Evolutionary conservation across 2,329 filamentous ascomycete genomes (phyloP).

Genomic region (Cryphonectria japonica): DNA sequence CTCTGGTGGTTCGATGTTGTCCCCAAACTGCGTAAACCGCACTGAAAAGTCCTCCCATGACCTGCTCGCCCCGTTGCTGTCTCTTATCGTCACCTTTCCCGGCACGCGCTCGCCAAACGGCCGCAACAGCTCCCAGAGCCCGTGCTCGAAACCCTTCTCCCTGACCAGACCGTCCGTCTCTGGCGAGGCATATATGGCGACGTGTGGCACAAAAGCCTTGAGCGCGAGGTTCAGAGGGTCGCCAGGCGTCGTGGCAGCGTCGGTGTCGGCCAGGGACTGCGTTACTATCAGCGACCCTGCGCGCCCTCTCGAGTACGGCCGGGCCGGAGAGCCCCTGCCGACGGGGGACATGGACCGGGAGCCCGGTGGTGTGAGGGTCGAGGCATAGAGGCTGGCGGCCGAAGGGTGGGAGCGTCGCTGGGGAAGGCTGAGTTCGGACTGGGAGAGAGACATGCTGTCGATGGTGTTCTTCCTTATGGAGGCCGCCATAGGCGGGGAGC

Average conservation of each 20-base stretch:
- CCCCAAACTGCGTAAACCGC: conserved; percentile 76
- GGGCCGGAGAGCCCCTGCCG: conserved; percentile 61
- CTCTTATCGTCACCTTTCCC: conserved; percentile 87
- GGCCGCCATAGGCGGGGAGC: conserved; percentile 66
- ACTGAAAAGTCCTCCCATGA: conserved; percentile 89
- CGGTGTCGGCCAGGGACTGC: conserved; percentile 49
- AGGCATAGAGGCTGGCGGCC: conserved; percentile 65
- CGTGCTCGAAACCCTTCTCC: conserved; percentile 82
- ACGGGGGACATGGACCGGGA: conserved; percentile 71
- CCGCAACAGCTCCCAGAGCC: conserved; percentile 81
- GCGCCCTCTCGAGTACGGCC: conserved; percentile 60
- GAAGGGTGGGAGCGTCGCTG: conserved; percentile 60
- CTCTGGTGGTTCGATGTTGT: conserved; percentile 57
- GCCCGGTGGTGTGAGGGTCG: conserved; percentile 68
- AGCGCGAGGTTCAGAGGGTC: conserved; percentile 71
- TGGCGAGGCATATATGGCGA: conserved; percentile 82
- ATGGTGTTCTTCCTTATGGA: conserved; percentile 61
- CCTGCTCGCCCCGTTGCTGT: conserved; percentile 83
- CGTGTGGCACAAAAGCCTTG: conserved; percentile 84
- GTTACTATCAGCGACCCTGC: conserved; percentile 51
- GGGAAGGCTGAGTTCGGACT: conserved; percentile 56
- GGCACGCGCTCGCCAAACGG: conserved; percentile 89
- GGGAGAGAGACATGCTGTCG: conserved; percentile 49
- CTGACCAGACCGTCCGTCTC: conserved; percentile 81
- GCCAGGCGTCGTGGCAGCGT: conserved; percentile 49